phyloP scores from a whole-genome alignment of 2,329 filamentous ascomycete species.

The Hypocreales sp. region DNA sequence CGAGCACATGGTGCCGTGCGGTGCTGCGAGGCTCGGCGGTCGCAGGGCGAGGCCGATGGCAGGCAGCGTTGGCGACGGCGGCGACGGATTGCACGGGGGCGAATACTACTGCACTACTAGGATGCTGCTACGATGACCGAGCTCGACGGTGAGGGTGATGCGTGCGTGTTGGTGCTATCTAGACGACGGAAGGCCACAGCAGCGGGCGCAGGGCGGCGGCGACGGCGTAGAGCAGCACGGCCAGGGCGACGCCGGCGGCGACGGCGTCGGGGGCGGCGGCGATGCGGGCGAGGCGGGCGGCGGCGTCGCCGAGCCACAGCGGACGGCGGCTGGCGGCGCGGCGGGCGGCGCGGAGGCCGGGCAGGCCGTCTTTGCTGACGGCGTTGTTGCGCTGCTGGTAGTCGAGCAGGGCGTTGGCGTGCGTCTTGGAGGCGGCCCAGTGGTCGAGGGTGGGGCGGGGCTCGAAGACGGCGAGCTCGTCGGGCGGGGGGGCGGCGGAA shows the following conservation, averaged over 20 bases:
- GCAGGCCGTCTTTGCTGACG: slow-evolving; percentile 41
- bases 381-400: slow-evolving; percentile 43
- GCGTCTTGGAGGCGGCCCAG: slow-evolving; percentile 30
- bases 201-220: no score
- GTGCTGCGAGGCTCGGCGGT: no score
- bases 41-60: no score
- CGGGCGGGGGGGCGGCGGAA: no score
- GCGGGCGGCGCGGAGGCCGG: slow-evolving; percentile 38
- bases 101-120: no score
- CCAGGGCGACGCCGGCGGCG: slow-evolving; percentile 15
- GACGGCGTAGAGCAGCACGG: slow-evolving; percentile 14
- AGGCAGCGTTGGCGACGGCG: no score
- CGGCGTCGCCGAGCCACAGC: slow-evolving; percentile 25
- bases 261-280: slow-evolving; percentile 16
- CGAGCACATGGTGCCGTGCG: no score
- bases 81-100: no score
- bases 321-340: slow-evolving; percentile 30
- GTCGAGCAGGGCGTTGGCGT: slow-evolving; percentile 30
- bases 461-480: slow-evolving; percentile 27
- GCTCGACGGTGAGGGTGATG: no score
- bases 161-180: no score
- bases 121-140: no score
- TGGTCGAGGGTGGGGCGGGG: slow-evolving; percentile 39
- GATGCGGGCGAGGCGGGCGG: slow-evolving; percentile 11
- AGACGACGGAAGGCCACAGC: no score